Evolutionary conservation across 257 asterid genomes (phyloP), one percentile per base, ranked within the genome.

Genomic region (Coffea eugenioides): DNA sequence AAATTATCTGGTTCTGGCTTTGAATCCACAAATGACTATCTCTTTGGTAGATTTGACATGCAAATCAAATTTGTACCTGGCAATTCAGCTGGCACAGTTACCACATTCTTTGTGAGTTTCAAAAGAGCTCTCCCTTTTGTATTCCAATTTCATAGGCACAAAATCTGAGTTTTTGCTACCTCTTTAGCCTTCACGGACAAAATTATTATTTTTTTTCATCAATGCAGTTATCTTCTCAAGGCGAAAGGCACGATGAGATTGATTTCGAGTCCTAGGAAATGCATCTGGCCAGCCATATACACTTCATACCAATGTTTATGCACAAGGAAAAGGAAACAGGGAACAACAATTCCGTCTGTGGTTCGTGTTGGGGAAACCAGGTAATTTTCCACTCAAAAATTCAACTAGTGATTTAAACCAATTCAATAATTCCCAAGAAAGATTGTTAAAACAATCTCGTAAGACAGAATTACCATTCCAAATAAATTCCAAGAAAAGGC

Each of bases 221-320:
- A 15, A 1, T 80, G 71, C 89, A 86, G 90, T 68, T 86, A 76
- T 83, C 90, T 5, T 88, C 90, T 31, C 79, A 79, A 74, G 87
- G 90, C 34, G 56, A 71, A 0, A 85, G 76, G 13, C 91, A 88
- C 14, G 84, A 88, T 18, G 91, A 88, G 41, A 88, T 88, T 72
- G 88, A 88, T 78, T 86, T 86, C 0, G 88, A 88, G 61, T 88
- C 73, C 71, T 86, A 13, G 91, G 88, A 1, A 88, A 84, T 45
- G 46, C 81, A 1, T 76, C 85, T 0, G 84, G 87, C 5, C 79
- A 81, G 39, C 91, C 90, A 3, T 88, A 84, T 65, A 88, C 91
- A 0, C 62, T 88, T 2, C 91, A 86, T 34, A 86, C 87, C 41
- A 88, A 88, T 31, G 87, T 88, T 11, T 88, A 78, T 27, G 59